A percentile compares a stretch with the other conserved stretches of the same genome.
phyloP scores from a whole-genome alignment of 2,329 filamentous ascomycete genomes.

The Bipolaris gigantea region DNA sequence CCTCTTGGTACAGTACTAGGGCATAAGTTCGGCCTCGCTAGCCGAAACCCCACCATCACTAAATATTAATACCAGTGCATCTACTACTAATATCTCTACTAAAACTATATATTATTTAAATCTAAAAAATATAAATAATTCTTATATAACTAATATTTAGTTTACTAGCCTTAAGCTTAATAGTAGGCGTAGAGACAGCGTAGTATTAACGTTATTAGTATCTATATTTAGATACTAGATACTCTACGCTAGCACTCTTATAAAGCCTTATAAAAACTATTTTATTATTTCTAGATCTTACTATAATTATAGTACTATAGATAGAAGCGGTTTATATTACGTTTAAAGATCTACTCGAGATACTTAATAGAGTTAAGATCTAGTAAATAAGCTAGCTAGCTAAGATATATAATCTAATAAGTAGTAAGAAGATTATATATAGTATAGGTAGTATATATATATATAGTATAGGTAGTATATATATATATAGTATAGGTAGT shows the following conservation, averaged over 20 bases:
- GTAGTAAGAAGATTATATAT: conserved; percentile 15
- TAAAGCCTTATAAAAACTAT: conserved; percentile 15
- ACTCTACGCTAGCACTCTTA: conserved; percentile 11
- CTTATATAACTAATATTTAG: too few relatives aligned
- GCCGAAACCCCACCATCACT: too few relatives aligned
- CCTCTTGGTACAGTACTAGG: too few relatives aligned
- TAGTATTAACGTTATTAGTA: background rate
- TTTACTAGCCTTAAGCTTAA: background rate
- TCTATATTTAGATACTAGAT: background rate
- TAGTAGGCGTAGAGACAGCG: background rate
- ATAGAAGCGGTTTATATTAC: conserved; percentile 16
- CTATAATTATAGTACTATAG: conserved; percentile 19
- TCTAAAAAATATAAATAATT: too few relatives aligned
- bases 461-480: too few relatives aligned
- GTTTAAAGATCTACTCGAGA: conserved; percentile 26
- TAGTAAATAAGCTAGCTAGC: conserved; percentile 25
- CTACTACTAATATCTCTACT: too few relatives aligned
- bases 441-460: too few relatives aligned
- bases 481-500: too few relatives aligned
- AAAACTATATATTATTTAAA: too few relatives aligned
- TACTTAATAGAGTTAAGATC: conserved; percentile 38
- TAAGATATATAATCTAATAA: conserved; percentile 17
- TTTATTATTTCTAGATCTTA: conserved; percentile 8
- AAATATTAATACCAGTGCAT: too few relatives aligned
- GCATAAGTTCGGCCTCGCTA: too few relatives aligned